A percentile compares a stretch with the other conserved stretches of the same genome.
Conservation (phyloP, 2,329 filamentous ascomycete species). For the Ophiostoma himal-ulmi region DNA sequence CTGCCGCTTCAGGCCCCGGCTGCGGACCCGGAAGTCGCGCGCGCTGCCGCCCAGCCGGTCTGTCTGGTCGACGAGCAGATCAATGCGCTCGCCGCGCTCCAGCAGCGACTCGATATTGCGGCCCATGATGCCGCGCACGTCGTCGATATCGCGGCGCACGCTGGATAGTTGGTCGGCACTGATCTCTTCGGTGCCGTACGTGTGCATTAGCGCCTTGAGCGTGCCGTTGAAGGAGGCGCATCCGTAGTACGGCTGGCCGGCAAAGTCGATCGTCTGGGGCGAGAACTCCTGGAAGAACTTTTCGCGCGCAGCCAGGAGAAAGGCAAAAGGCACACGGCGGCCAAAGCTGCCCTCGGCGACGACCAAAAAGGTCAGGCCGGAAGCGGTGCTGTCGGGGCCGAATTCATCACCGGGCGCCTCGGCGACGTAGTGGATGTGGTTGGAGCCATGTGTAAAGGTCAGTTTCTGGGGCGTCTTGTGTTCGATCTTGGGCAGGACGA, state of each 20-base stretch:
- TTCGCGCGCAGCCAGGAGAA: constrained; percentile 82
- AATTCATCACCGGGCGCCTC: constrained; percentile 63
- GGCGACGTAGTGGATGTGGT: constrained; percentile 94
- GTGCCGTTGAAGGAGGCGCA: constrained; percentile 79
- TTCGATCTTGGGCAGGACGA: constrained; percentile 91
- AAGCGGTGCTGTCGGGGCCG: constrained; percentile 48
- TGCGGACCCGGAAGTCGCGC: constrained; percentile 82
- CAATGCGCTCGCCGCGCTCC: constrained; percentile 87
- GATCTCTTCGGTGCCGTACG: constrained; percentile 67
- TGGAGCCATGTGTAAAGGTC: constrained; percentile 85
- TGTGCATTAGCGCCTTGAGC: constrained; percentile 71
- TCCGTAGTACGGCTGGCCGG: constrained; percentile 78
- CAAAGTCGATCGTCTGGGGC: constrained; percentile 63
- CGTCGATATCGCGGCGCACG: constrained; percentile 85
- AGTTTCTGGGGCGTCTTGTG: constrained; percentile 78
- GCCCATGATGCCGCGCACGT: constrained; percentile 88
- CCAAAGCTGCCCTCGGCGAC: constrained; percentile 76
- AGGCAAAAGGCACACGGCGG: constrained; percentile 86
- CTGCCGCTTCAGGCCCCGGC: constrained; percentile 74
- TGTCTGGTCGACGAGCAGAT: constrained; percentile 93
- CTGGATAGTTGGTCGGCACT: constrained; percentile 76
- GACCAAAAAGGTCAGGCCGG: constrained; percentile 86
- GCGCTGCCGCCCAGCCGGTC: constrained; percentile 84
- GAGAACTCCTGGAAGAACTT: constrained; percentile 72
- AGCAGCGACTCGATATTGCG: constrained; percentile 87